Evolutionary conservation across 495 filamentous ascomycete genomes (phyloP).

Genomic region (Parachaetomium inaequale): DNA sequence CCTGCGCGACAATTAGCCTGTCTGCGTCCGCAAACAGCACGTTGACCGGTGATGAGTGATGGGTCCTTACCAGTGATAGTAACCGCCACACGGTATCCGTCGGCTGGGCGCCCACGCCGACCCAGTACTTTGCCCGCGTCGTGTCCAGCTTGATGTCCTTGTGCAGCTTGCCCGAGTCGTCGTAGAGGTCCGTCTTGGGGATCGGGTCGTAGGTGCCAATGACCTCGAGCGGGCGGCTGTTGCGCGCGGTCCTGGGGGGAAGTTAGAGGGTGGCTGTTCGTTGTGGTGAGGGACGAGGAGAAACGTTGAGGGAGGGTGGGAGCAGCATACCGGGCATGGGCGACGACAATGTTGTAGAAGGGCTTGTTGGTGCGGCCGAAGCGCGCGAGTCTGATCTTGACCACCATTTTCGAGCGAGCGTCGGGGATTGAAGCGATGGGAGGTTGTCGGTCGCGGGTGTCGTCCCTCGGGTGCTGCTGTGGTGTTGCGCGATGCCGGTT

Average conservation of each 20-base stretch:
- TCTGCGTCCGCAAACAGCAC: background rate
- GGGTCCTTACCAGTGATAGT: conserved; percentile 72
- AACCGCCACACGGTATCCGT: conserved; percentile 84
- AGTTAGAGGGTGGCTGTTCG: conserved; percentile 3
- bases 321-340: conserved; percentile 77
- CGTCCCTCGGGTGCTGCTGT: background rate
- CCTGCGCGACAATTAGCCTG: conserved; percentile 25
- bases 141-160: conserved; percentile 90
- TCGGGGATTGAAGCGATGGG: background rate
- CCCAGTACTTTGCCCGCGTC: conserved; percentile 83
- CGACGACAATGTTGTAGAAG: conserved; percentile 95
- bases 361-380: conserved; percentile 83
- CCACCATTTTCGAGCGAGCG: conserved; percentile 62
- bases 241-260: conserved; percentile 63
- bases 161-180: conserved; percentile 61
- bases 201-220: conserved; percentile 92
- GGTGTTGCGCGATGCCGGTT: conserved; percentile 4
- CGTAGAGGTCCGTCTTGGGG: conserved; percentile 65
- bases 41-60: background rate
- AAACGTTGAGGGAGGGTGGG: conserved; percentile 3
- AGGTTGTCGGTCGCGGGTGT: background rate
- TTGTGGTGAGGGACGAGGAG: background rate
- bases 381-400: conserved; percentile 88
- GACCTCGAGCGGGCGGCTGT: conserved; percentile 87
- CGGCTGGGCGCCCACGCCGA: conserved; percentile 94